These are phyloP conservation scores for Exophiala mesophila DNA, from an alignment of 2,329 filamentous ascomycete species.

Conservation along the genomic window DNA sequence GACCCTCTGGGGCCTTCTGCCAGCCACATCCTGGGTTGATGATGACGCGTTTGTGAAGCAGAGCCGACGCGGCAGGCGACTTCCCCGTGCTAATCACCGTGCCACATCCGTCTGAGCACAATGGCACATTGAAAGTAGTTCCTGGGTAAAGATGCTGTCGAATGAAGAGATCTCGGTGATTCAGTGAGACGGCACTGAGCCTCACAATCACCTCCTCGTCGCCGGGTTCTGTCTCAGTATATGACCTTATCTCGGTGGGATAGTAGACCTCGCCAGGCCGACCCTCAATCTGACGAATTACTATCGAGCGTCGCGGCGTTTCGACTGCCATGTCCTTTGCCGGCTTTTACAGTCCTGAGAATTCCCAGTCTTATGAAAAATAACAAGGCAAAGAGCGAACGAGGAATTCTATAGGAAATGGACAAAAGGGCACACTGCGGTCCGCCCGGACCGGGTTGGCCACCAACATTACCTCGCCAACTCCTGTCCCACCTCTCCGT, in stretches of 20 bases:
- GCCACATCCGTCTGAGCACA: conserved; percentile 80
- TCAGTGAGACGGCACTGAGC: conserved; percentile 75
- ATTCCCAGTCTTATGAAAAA: no score
- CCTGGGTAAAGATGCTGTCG: conserved; percentile 87
- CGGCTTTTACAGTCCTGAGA: no score
- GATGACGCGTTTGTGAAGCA: conserved; percentile 66
- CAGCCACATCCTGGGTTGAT: conserved; percentile 75
- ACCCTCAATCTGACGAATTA: conserved; percentile 45
- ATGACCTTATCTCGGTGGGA: conserved; percentile 49
- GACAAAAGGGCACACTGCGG: no score
- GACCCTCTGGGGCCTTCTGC: conserved; percentile 65
- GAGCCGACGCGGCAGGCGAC: conserved; percentile 49
- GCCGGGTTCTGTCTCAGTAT: conserved; percentile 59
- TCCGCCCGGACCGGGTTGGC: no score
- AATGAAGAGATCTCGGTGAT: conserved; percentile 93
- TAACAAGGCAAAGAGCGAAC: no score
- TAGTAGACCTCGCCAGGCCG: conserved; percentile 82
- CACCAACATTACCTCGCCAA: no score
- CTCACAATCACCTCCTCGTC: conserved; percentile 68
- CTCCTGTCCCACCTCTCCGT: no score
- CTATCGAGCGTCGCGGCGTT: no score
- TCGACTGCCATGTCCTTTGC: no score
- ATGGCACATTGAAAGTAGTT: conserved; percentile 69
- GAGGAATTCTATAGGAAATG: no score
- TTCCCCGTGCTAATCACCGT: conserved; percentile 62